Base-by-base conservation (phyloP, 1,139 yeast genomes). In the Trichomonascaceae sp. region DNA sequence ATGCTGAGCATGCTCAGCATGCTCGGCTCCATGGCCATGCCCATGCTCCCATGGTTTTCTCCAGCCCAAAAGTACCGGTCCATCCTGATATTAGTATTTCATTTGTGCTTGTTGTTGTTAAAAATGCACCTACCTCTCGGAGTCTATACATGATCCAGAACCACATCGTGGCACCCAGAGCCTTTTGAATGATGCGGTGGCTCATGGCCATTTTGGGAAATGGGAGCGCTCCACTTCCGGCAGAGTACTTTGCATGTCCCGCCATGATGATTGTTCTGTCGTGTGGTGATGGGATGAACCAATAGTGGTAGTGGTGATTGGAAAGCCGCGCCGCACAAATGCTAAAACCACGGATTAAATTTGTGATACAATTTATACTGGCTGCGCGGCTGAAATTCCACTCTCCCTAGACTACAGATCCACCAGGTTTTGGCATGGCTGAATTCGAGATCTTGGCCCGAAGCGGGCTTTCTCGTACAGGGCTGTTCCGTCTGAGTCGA, bases 131-230 rank as follows among this genome's bases (percentile, higher is more conserved):
- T 39, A 56, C 87, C 58, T 78, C 77, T 58, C 77, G 75, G 32
- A 79, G 63, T 56, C 93, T 65, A 67, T 78, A 79, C 55, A 80
- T 69, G 43, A 80, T 70, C 77, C 82, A 80, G 57, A 79, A 80
- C 85, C 89, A 79, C 87, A 79, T 76, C 42, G 84, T 69, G 30
- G 87, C 92, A 5, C 93, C 92, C 35, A 80, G 65, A 27, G 67
- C 54, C 51, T 76, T 75, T 33, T 81, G 69, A 17, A 74, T 65
- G 64, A 74, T 69, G 42, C 68, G 65, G 50, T 76, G 67, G 37
- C 50, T 46, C n/a, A 47, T 37, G 20, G 50, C 43, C 26, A 47
- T 43, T 39, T 53, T 51, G 16, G 62, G 60, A 40, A 52, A 52
- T 17, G 61, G 59, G 37, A 57, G 45, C 16, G 60, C 48, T 14